Evolutionary conservation across 1,284 basidiomycete species (phyloP), one percentile per base, ranked within the genome.

Genomic region (Butyriboletus appendiculatus): DNA sequence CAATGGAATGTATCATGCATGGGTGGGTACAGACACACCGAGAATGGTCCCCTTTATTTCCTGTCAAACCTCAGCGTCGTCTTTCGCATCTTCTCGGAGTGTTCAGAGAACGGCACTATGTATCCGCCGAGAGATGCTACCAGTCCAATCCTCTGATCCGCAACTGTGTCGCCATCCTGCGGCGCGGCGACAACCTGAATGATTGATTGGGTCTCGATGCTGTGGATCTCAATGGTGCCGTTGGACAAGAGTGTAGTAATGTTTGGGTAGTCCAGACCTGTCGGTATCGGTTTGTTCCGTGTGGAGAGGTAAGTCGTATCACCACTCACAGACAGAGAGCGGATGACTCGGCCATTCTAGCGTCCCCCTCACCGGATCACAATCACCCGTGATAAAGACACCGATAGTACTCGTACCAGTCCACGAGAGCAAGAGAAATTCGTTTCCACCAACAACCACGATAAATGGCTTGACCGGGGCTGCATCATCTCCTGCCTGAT

Each of bases 351-450:
- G 77, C 92, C 92, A 96, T 66, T 94, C 84, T 33, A 96, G 74
- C 3, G 94, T 95, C 2, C 93, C 93, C 42, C 94, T 81, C 10
- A 93, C 88, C 12, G 94, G 93, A 68, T 96, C 93, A 1, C 93
- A 94, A 12, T 85, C 81, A 0, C 85, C 84, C 26, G 82, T 92
- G 58, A 96, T 78, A 66, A 97, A 96, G 2, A 96, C 74, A 0
- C 94, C 94, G 51, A 96, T 76, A 0, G 91, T 89, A 53, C 79
- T 84, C 6, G 75, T 71, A 9, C 91, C 93, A 1, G 85, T 92
- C 83, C 84, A 88, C 1, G 85, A 88, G n/a, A 87, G 72, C 18
- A 91, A 75, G 43, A 92, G 76, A 59, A 94, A 96, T 69, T 96
- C 94, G 62, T 82, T 82, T 42, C 83, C 81, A 32, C 81, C 80